These are phyloP conservation scores for Metarhizium robertsii DNA, from an alignment of 2,329 filamentous ascomycete genomes.

Conservation along the genomic window DNA sequence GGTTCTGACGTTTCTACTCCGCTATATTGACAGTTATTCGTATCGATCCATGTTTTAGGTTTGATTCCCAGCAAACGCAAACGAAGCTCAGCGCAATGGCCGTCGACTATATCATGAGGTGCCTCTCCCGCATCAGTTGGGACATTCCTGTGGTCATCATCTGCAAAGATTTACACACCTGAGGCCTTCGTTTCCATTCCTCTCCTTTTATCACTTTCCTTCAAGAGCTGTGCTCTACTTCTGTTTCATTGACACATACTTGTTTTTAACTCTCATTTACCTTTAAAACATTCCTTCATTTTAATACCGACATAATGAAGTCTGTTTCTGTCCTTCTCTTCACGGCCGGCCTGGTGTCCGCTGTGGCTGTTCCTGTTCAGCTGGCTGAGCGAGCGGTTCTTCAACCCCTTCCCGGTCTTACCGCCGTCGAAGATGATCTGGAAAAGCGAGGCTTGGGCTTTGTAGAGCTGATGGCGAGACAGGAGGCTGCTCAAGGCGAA, in stretches of 20 bases:
- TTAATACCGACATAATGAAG: constrained; percentile 15
- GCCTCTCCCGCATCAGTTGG: background rate
- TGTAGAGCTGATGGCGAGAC: background rate
- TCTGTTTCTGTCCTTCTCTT: constrained; percentile 17
- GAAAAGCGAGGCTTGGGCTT: constrained; percentile 1
- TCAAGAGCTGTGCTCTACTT: constrained; percentile 22
- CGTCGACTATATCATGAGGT: background rate
- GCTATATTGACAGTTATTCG: background rate
- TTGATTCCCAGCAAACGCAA: no score
- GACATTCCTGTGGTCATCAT: background rate
- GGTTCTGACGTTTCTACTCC: background rate
- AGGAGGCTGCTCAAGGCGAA: constrained; percentile 2
- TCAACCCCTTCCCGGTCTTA: constrained; percentile 2
- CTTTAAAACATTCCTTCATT: no score
- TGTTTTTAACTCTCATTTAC: background rate
- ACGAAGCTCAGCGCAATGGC: no score
- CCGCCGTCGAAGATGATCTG: background rate
- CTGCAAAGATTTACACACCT: constrained; percentile 1
- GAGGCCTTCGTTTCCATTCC: background rate
- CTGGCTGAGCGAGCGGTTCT: constrained; percentile 9
- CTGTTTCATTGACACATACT: constrained; percentile 4
- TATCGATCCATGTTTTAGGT: background rate
- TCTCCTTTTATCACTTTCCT: constrained; percentile 10
- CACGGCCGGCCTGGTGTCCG: constrained; percentile 21
- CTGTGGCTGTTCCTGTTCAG: constrained; percentile 15